Conservation (phyloP, 495 filamentous ascomycete species). For the Aspergillus sparsus region DNA sequence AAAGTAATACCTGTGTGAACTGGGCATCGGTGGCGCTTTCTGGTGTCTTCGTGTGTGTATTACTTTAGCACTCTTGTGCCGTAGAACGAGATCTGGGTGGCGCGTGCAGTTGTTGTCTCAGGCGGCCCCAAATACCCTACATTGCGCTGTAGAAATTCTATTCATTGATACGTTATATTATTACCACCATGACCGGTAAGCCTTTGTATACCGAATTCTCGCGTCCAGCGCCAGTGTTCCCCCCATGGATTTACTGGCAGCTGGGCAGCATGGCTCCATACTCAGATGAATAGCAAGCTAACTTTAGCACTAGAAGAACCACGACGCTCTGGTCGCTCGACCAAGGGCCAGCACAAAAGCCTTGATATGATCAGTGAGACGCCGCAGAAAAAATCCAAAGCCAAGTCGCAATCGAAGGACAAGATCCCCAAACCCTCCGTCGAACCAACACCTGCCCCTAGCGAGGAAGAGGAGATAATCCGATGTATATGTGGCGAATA, state of each 20-base stretch:
- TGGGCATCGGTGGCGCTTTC: constrained; percentile 33
- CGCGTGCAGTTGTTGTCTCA: constrained; percentile 27
- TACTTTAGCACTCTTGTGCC: constrained; percentile 45
- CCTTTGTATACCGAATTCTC: constrained; percentile 36
- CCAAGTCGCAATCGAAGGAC: constrained; percentile 58
- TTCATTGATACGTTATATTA: constrained; percentile 26
- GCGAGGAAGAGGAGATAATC: constrained; percentile 74
- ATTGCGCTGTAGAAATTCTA: constrained; percentile 44
- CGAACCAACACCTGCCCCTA: constrained; percentile 53
- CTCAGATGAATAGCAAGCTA: constrained; percentile 31
- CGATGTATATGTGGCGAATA: constrained; percentile 91
- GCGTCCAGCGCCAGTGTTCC: constrained; percentile 13
- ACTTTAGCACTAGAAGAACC: constrained; percentile 67
- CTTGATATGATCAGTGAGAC: constrained; percentile 67
- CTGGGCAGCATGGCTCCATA: constrained; percentile 5
- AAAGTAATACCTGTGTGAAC: constrained; percentile 43
- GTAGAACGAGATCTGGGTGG: constrained; percentile 46
- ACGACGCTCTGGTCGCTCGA: constrained; percentile 89
- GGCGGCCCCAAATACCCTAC: constrained; percentile 23
- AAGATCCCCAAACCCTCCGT: constrained; percentile 50
- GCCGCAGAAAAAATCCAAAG: constrained; percentile 60
- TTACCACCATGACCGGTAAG: constrained; percentile 51
- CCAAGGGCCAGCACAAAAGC: constrained; percentile 93
- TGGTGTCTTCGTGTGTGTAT: constrained; percentile 45
- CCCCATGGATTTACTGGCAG: constrained; percentile 12